Evolutionary conservation across 2,329 filamentous ascomycete genomes (phyloP), one percentile per base, ranked within the genome.

Genomic region (Xylaria sp.): DNA sequence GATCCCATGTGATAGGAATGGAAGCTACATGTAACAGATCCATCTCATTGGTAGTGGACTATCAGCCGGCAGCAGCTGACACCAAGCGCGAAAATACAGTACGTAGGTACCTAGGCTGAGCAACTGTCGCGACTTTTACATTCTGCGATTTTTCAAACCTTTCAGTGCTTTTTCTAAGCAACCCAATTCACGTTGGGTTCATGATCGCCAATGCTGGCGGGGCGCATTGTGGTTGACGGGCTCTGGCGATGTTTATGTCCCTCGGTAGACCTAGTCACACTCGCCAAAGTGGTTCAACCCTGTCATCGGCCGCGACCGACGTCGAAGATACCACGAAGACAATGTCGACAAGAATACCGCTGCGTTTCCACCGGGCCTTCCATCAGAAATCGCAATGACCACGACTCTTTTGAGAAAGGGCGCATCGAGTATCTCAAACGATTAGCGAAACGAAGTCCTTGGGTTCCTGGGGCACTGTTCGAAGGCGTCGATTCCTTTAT

Each of bases 231-330:
- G 2, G 65, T 78, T 34, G 85, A 88, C 68, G 83, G 84, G 56
- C 76, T 89, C 42, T 87, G 84, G 83, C 81, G 81, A 66, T 86
- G 81, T 65, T 72, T 88, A 16, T 87, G 83, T 64, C 85, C 85
- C 11, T 79, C 77, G 7, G 74, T 83, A 52, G 78, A 83, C 62
- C 60, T 70, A 6, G 52, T 63, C 4, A 64, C 70, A 2, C 64
- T 79, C 11, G 68, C 69, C 3, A 72, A 63, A 47, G 65, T 72
- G 59, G 65, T 40, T 20, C 53, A 26, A 44, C 45, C 44, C 48
- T 7, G 38, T 53, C 48, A 52, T 22, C 50, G 52, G 44, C 60
- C 42, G 40, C 52, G 50, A 50, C 50, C 49, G 46, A 56, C 44
- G 26, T 44, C 53, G 43, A 54, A 48, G 17, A 29, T 39, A 24